These are phyloP conservation scores for Melastoma malabathricum DNA, from an alignment of 345 rosid genomes.

Conservation along the genomic window DNA sequence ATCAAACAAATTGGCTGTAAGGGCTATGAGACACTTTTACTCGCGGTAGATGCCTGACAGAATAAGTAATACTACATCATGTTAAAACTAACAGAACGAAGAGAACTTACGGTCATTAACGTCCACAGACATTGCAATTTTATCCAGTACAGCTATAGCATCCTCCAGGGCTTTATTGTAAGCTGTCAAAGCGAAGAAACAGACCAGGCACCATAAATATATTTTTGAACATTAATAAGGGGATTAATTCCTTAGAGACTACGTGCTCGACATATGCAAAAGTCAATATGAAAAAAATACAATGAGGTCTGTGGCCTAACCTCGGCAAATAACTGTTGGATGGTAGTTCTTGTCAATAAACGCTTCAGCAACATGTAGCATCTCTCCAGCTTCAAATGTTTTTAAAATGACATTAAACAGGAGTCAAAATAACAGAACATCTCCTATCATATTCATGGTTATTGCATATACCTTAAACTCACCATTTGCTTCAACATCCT, in stretches of 20 bases:
- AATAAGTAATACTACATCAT: too few species aligned
- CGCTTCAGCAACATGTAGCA: slow-evolving; percentile 97
- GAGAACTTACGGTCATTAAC: slow-evolving; percentile 60
- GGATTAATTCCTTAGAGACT: too few species aligned
- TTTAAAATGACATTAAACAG: neutral
- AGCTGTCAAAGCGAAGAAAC: slow-evolving; percentile 25
- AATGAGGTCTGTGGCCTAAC: slow-evolving; percentile 16
- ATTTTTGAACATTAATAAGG: too few species aligned
- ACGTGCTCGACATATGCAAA: too few species aligned
- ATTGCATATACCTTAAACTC: too few species aligned
- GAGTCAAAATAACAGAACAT: neutral
- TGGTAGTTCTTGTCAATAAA: slow-evolving; percentile 80
- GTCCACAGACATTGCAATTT: slow-evolving; percentile 80
- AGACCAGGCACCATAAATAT: neutral
- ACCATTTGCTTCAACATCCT: too few species aligned
- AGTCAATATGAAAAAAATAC: neutral
- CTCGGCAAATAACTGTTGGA: slow-evolving; percentile 91
- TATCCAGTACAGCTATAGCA: slow-evolving; percentile 83
- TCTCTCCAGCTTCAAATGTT: slow-evolving; percentile 68
- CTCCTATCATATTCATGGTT: too few species aligned
- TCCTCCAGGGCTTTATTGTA: slow-evolving; percentile 90
- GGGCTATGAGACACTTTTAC: too few species aligned
- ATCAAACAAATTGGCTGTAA: too few species aligned
- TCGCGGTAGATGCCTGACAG: too few species aligned
- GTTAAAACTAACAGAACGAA: neutral